Conservation (phyloP, 345 rosid genomes). For the Hirschfeldia incana region DNA sequence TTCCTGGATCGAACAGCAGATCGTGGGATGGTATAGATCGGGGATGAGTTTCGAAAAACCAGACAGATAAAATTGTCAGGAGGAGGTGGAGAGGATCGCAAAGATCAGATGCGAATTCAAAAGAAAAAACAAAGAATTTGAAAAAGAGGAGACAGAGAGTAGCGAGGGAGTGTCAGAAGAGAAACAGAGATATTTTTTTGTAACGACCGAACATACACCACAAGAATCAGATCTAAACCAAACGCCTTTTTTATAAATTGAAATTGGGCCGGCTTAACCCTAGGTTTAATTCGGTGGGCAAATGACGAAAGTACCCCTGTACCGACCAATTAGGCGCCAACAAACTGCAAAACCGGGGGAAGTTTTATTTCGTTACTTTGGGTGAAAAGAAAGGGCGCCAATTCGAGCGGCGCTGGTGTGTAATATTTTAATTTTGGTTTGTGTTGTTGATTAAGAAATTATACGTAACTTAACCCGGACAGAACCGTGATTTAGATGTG, state of each 20-base stretch:
- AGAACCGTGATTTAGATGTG: background rate
- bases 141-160: slow-evolving; percentile 6
- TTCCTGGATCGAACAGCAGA: slow-evolving; percentile 14
- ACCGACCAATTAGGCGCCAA: slow-evolving; percentile 39
- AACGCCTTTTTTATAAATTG: slow-evolving; percentile 16
- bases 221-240: slow-evolving; percentile 44
- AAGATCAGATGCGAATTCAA: background rate
- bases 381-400: slow-evolving; percentile 20
- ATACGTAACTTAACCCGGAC: background rate
- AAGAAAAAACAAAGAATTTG: background rate
- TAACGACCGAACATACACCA: slow-evolving; percentile 42
- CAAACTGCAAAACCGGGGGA: background rate
- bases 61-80: background rate
- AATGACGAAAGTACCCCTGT: slow-evolving; percentile 37
- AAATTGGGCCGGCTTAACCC: slow-evolving; percentile 44
- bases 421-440: background rate
- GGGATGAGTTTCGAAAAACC: background rate
- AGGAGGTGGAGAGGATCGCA: background rate
- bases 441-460: background rate
- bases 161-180: slow-evolving; percentile 33
- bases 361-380: background rate
- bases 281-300: background rate
- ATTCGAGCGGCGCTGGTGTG: slow-evolving; percentile 11
- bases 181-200: slow-evolving; percentile 12
- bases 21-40: slow-evolving; percentile 4